These are phyloP conservation scores for Suhomyces faveliae DNA, from an alignment of 805 yeast genomes.

Conservation along the genomic window DNA sequence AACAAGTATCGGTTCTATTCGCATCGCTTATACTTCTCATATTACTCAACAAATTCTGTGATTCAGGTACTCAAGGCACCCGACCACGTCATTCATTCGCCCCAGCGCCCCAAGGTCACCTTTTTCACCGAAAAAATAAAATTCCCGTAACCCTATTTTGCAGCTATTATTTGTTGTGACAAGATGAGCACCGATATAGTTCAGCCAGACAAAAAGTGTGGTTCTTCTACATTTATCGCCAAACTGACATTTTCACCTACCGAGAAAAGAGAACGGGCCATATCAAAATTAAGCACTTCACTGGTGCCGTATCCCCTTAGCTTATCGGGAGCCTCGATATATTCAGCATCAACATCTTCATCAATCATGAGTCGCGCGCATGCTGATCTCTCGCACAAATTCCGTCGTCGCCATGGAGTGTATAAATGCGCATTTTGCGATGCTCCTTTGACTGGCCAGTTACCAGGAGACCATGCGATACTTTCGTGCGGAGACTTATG, in stretches of 20 bases:
- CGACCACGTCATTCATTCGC: not conserved
- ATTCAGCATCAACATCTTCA: conserved; percentile 5
- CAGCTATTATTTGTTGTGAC: not conserved
- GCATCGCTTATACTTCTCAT: not conserved
- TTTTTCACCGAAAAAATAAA: not conserved
- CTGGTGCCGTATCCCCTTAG: not conserved
- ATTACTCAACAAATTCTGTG: not conserved
- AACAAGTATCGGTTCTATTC: not conserved
- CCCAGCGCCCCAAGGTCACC: not conserved
- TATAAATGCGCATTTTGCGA: conserved; percentile 19
- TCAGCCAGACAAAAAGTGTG: not conserved
- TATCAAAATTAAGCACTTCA: not conserved
- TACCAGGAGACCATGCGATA: conserved; percentile 17
- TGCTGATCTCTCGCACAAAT: not conserved
- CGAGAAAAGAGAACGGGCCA: not conserved
- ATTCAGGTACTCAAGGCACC: not conserved
- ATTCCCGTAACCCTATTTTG: not conserved
- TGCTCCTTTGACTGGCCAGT: conserved; percentile 12
- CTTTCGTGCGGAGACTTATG: conserved; percentile 25
- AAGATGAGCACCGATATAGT: not conserved
- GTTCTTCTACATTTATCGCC: not conserved
- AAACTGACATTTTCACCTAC: not conserved
- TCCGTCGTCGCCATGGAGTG: conserved; percentile 1
- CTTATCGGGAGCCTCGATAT: conserved; percentile 6
- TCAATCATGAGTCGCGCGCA: conserved; percentile 5